Conservation (phyloP, 164 flowering plant genomes). For the Akebia trifoliata region DNA sequence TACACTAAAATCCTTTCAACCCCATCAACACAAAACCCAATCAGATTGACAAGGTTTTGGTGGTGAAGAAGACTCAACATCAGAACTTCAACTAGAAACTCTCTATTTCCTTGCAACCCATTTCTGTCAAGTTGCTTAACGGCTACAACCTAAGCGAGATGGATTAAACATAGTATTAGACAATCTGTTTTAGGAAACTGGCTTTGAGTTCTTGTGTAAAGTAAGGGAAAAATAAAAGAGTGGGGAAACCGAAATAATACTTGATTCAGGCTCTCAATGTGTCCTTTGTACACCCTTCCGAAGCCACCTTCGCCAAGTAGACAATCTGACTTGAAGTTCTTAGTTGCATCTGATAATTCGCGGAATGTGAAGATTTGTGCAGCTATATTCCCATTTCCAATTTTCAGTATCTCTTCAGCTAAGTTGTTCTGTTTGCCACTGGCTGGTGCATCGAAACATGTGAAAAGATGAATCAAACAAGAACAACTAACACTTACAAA, state of each 20-base stretch:
- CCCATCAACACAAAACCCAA: constrained; percentile 81
- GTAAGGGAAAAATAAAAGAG: neutral
- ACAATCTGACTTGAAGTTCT: constrained; percentile 47
- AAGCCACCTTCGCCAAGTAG: constrained; percentile 84
- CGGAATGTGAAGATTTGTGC: constrained; percentile 48
- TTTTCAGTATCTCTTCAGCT: constrained; percentile 39
- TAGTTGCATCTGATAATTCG: constrained; percentile 53
- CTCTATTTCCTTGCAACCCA: constrained; percentile 79
- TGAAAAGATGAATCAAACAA: neutral
- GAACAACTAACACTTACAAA: neutral
- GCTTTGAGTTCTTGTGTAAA: neutral
- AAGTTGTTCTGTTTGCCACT: constrained; percentile 45
- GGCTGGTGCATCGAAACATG: constrained; percentile 33
- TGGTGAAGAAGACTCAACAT: constrained; percentile 74
- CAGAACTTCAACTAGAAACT: constrained; percentile 82
- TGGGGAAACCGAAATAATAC: constrained; percentile 22
- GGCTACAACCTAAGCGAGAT: constrained; percentile 52
- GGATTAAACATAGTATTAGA: too few relatives aligned
- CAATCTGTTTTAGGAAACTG: too few relatives aligned
- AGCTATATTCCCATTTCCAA: constrained; percentile 49
- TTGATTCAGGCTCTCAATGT: constrained; percentile 34
- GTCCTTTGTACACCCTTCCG: constrained; percentile 78
- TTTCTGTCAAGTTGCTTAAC: constrained; percentile 80
- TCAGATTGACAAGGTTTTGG: constrained; percentile 60
- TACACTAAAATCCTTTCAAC: constrained; percentile 76